Base-by-base conservation (phyloP, 768 basidiomycete genomes). In the Cystofilobasidium bisporidii region DNA sequence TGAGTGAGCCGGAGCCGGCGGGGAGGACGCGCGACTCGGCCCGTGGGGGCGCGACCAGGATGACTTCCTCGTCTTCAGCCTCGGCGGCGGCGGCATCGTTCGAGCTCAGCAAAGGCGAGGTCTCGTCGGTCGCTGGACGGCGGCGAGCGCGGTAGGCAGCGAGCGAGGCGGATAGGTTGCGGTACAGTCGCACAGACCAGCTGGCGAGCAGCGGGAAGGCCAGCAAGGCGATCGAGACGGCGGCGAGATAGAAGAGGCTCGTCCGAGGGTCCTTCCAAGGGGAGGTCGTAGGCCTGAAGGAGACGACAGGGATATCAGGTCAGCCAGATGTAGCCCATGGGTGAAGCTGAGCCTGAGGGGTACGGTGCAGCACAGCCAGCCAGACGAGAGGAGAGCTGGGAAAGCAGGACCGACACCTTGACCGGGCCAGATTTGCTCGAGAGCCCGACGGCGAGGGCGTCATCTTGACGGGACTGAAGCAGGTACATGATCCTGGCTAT, bases 191-290 rank as follows among this genome's bases (percentile, higher is more conserved):
- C 8, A 43, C 43, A 15, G 55, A 38, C 17, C 20, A 32, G 45
- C 43, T 43, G 3, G 2, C 32, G 26, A 36, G 41, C 33, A 12
- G 26, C 14, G 45, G 57, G 58, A 66, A 22, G 24, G 55, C 43
- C 43, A 66, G 32, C 33, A 66, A 1, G 33, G 48, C 1, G 47
- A 66, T 18, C 14, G 65, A 66, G 58, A 61, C 22, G n/a, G 61
- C 24, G 48, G 58, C 28, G 33, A 66, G 65, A 28, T 60, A 53
- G 65, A 60, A 45, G 58, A 66, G 58, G 6, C 14, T 3, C 0
- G 58, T 66, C n/a, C 65, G 58, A 24, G 65, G 58, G 36, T 66
- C 65, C 18, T 45, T 30, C 38, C 26, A 53, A 1, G 63, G 53
- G 1, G 63, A 56, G 40, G 30, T 43, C 8, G 50, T 40, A 2